Evolutionary conservation across 805 yeast genomes (phyloP).

Genomic region (Candida coquimbonensis): DNA sequence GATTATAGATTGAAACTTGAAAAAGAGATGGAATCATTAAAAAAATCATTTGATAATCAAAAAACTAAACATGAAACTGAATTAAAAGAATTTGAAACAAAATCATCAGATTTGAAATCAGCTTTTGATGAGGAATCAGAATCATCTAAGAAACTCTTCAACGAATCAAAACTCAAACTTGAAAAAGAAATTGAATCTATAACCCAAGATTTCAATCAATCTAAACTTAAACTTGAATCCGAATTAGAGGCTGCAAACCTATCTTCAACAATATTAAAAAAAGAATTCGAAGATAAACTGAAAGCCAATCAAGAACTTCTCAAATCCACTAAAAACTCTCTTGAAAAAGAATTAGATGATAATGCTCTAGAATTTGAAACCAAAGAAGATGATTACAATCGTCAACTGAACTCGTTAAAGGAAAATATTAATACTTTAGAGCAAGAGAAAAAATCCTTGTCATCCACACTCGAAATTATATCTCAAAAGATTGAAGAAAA

Average conservation of each 20-base stretch:
- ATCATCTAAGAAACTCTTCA: too few relatives aligned
- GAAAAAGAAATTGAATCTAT: too few relatives aligned
- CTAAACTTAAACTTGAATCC: too few relatives aligned
- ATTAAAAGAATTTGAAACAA: too few relatives aligned
- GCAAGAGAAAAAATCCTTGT: slow-evolving; percentile 27
- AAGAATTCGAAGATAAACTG: neutral
- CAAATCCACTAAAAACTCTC: neutral
- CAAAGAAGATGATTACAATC: slow-evolving; percentile 23
- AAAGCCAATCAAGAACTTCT: neutral
- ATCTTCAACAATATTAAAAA: neutral
- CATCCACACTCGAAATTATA: slow-evolving; percentile 26
- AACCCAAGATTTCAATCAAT: too few relatives aligned
- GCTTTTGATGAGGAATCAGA: too few relatives aligned
- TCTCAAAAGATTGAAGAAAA: slow-evolving; percentile 27
- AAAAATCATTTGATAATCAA: too few relatives aligned
- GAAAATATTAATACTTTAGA: slow-evolving; percentile 22
- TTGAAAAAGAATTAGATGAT: slow-evolving; percentile 22
- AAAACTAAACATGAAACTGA: too few relatives aligned
- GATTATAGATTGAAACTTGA: neutral
- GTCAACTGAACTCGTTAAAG: slow-evolving; percentile 18
- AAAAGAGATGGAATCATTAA: neutral
- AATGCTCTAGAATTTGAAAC: slow-evolving; percentile 22
- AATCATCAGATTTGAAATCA: too few relatives aligned
- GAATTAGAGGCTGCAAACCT: too few relatives aligned
- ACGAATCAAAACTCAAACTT: too few relatives aligned